phyloP scores from a whole-genome alignment of 106 monocot genomes.

The Dioscorea zingiberensis region DNA sequence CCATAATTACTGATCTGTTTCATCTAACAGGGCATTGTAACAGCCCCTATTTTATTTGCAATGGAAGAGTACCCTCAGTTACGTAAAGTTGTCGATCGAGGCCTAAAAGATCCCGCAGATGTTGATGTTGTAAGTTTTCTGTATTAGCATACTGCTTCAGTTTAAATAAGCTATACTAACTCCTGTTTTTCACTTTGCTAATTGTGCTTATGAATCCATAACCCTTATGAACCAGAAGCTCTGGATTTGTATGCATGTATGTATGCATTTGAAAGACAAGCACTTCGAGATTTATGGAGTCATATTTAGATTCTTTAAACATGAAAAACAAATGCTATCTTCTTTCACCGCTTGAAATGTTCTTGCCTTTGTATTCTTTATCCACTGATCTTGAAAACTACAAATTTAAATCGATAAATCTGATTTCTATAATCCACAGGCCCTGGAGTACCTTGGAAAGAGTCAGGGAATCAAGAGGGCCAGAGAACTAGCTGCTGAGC shows the following conservation, averaged over 20 bases:
- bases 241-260: no score
- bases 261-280: no score
- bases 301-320: no score
- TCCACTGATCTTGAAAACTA: no score
- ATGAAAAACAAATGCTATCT: no score
- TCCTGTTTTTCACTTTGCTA: no score
- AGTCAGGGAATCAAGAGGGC: conserved; percentile 70
- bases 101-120: conserved; percentile 36
- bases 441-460: conserved; percentile 57
- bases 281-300: no score
- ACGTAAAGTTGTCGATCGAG: conserved; percentile 43
- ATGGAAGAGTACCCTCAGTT: conserved; percentile 71
- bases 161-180: background rate
- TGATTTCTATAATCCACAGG: conserved; percentile 22
- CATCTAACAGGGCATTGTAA: conserved; percentile 46
- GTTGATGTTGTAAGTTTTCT: conserved; percentile 49
- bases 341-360: no score
- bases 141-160: background rate
- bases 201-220: no score
- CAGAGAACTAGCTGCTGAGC: conserved; percentile 45
- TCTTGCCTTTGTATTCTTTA: no score
- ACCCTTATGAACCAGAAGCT: no score
- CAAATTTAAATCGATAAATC: no score
- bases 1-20: background rate
- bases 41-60: conserved; percentile 52